Evolutionary conservation across 2,329 filamentous ascomycete species (phyloP), one percentile per base, ranked within the genome.

Genomic region (Aspergillus fischeri): DNA sequence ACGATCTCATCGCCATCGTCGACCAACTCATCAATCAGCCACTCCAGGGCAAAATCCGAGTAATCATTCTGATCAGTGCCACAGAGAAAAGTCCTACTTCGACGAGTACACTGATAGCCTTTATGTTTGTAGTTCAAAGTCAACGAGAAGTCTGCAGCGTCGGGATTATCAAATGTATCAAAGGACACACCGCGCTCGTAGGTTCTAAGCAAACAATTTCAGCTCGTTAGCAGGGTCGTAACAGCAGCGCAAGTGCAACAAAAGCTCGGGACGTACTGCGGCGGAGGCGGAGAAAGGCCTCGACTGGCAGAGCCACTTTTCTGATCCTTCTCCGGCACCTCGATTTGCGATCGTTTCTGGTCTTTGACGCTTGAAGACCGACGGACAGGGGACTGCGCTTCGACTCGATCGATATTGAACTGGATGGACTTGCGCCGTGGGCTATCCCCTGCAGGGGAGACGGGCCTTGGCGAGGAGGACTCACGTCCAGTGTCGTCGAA

Each of bases 1-100:
- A 97, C 89, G 56, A 97, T 88, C 74, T 96, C 91, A 70, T 97
- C 92, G 20, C 92, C 92, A 68, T 96, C 92, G 67, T 96, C 92
- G 44, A 96, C 91, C 55, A 96, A 81, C 75, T 96, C 91, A 67
- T 95, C 91, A 42, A 97, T 84, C 52, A 96, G 81, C 92, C 92
- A 97, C 73, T 95, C 90, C 20, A 97, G 80, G 17, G 92, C 92
- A 74, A 93, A 94, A 61, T 96, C 90, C 6, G 91, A 96, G 74
- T 96, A 96, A 57, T 91, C 85, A 66, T 96, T 92, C 67, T 93
- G 90, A 74, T 96, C 92, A 20, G 92, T 89, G 21, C 92, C 92
- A 62, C 92, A 93, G 70, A 97, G 86, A 67, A 96, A 96, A 8
- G 91, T 95, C 53, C 92, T 86, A 54, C 90, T 94, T 58, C 90